phyloP scores from a whole-genome alignment of 2,329 filamentous ascomycete genomes.

The Talaromyces sp. region DNA sequence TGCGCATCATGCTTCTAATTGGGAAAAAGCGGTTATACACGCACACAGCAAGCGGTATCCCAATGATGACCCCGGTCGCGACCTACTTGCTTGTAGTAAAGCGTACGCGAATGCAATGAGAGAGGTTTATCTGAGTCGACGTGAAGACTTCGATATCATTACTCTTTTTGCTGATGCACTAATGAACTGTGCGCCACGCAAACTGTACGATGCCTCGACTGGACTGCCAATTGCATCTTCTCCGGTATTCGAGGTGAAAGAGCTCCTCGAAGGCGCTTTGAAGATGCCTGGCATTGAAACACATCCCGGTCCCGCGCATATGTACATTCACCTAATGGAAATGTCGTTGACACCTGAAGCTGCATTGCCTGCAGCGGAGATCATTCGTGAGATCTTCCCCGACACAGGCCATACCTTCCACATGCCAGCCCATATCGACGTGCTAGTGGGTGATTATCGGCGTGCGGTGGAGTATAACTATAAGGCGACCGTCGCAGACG shows the following conservation, averaged over 20 bases:
- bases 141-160: conserved; percentile 62
- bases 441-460: conserved; percentile 71
- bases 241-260: conserved; percentile 59
- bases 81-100: conserved; percentile 15
- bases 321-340: conserved; percentile 77
- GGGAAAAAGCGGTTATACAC: conserved; percentile 24
- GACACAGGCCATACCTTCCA: conserved; percentile 71
- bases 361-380: conserved; percentile 63
- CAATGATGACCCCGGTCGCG: conserved; percentile 15
- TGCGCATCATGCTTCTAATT: conserved; percentile 18
- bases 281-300: conserved; percentile 48
- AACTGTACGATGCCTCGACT: conserved; percentile 63
- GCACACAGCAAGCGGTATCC: conserved; percentile 25
- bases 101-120: conserved; percentile 22
- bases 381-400: conserved; percentile 64
- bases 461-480: conserved; percentile 67
- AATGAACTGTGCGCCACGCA: conserved; percentile 67
- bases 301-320: conserved; percentile 71
- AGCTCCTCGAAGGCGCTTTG: conserved; percentile 62
- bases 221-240: conserved; percentile 42
- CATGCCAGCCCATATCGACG: conserved; percentile 77
- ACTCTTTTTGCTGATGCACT: conserved; percentile 65
- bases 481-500: conserved; percentile 67
- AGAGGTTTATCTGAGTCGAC: conserved; percentile 12
- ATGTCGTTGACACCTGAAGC: conserved; percentile 69